Base-by-base conservation (phyloP, 306 rosid species). In the Acmispon strigosus region DNA sequence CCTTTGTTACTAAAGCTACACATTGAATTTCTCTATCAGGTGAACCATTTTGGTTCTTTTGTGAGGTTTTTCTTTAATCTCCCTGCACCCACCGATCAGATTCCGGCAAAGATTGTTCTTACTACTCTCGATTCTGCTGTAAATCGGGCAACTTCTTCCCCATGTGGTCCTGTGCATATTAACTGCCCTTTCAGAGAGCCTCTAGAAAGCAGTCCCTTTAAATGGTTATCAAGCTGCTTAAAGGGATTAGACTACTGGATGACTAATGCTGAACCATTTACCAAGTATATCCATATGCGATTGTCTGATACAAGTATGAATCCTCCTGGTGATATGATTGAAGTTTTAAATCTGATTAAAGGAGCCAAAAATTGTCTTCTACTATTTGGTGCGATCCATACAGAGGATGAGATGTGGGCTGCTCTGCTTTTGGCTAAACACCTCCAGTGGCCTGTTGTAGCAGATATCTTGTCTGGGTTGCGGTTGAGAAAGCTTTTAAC, bases 351-450 rank as follows among this genome's bases (percentile, higher is more conserved):
- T 76, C 72, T 84, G 75, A 81, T 93, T 79, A 73, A 0, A 57
- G 80, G 83, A 53, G 82, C 84, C 50, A 84, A 72, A 2, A 84
- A 75, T 29, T 90, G 98, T 64, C 83, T 93, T 83, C 81, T 93
- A 55, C 66, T 93, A 72, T 70, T 87, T 56, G 98, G 97, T 69
- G 90, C 84, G 56, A 67, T 93, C 71, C 97, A 84, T 65, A 66
- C 94, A 19, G 97, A 88, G 73, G 98, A 93, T 84, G 97, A 93
- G 83, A 93, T 93, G 77, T 93, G 98, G 98, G 94, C 97, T 65
- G 86, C 81, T 80, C 77, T 89, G 74, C 94, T 87, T 77, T 79
- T 93, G 85, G 97, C 90, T 70, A 90, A 87, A 85, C 97, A 83
- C 80, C 89, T 93, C 66, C 74, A 56, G 19, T 93, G 98, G 98